phyloP scores from a whole-genome alignment of 78 protist species.

The Polysphondylium violaceum region DNA sequence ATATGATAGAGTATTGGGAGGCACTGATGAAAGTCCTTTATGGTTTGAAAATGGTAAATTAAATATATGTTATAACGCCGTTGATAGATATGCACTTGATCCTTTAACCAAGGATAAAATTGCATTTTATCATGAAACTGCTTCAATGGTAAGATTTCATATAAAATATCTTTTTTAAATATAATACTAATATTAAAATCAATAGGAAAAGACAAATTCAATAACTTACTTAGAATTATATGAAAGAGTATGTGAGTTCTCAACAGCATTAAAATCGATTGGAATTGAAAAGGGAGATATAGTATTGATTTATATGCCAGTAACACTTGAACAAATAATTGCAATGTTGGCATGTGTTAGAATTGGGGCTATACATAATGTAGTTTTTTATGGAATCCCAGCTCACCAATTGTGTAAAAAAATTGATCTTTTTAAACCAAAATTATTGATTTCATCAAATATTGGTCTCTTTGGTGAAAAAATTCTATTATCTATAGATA shows the following conservation, averaged over 20 bases:
- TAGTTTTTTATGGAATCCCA: constrained; percentile 83
- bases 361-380: constrained; percentile 93
- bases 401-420: too few relatives aligned
- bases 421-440: constrained; percentile 23
- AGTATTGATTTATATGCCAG: constrained; percentile 93
- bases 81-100: constrained; percentile 14
- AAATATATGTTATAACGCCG: constrained; percentile 82
- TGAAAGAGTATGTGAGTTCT: constrained; percentile 60
- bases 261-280: constrained; percentile 57
- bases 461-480: neutral
- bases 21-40: constrained; percentile 9
- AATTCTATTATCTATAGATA: neutral
- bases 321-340: constrained; percentile 33
- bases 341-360: constrained; percentile 96
- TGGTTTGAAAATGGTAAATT: constrained; percentile 89
- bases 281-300: constrained; percentile 89
- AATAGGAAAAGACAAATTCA: constrained; percentile 1
- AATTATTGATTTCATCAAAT: neutral
- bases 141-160: too few relatives aligned
- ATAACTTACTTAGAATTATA: constrained; percentile 21
- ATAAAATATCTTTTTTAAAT: too few relatives aligned
- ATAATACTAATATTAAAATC: too few relatives aligned
- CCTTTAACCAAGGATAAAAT: neutral
- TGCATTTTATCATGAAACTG: neutral
- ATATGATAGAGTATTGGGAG: constrained; percentile 27